phyloP scores from a whole-genome alignment of 257 asterid genomes.

The Catharanthus roseus region DNA sequence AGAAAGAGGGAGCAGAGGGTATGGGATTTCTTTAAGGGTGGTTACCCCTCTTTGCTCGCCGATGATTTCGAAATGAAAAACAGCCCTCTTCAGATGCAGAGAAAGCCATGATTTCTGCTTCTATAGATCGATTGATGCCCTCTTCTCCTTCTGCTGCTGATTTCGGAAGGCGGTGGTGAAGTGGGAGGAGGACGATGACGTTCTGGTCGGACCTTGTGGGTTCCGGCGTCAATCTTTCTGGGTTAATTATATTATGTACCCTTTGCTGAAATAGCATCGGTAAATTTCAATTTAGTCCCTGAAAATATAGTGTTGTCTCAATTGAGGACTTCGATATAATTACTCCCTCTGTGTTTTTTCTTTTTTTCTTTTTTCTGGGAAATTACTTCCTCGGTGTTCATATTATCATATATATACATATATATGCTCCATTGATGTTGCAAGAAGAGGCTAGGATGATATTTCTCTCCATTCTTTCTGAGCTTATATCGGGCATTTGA shows the following conservation, averaged over 20 bases:
- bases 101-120: background rate
- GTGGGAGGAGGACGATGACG: background rate
- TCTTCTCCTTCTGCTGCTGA: background rate
- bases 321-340: too few species aligned
- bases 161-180: too few species aligned
- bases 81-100: constrained; percentile 4
- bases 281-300: too few species aligned
- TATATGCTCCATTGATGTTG: background rate
- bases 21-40: constrained; percentile 19
- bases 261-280: too few species aligned
- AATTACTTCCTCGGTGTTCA: too few species aligned
- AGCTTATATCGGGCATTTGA: constrained; percentile 2
- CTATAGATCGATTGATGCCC: background rate
- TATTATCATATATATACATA: too few species aligned
- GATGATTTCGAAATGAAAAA: constrained; percentile 5
- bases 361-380: too few species aligned
- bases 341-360: background rate
- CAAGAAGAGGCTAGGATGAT: constrained; percentile 17
- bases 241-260: background rate
- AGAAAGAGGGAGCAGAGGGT: constrained; percentile 10
- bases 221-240: background rate
- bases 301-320: too few species aligned
- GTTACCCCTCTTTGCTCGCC: constrained; percentile 30
- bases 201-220: too few species aligned
- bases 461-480: constrained; percentile 9